Base-by-base conservation (phyloP, 2,329 filamentous ascomycete genomes). In the Xylariomycetidae sp. region DNA sequence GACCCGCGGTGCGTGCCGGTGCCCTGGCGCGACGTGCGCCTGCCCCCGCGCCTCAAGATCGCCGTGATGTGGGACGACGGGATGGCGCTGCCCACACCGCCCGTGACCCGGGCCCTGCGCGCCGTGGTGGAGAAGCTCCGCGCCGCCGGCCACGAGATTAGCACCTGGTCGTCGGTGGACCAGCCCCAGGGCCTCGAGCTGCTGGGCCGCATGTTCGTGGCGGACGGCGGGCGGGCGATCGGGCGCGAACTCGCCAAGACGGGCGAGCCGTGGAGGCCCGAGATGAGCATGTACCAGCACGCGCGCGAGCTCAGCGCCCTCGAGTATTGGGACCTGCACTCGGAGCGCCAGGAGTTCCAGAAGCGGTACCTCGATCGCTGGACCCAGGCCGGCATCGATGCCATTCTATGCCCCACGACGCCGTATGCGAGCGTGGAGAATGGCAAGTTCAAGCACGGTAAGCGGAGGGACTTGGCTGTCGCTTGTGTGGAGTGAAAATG, bases 61-160 rank as follows among this genome's bases (percentile, higher is more conserved):
- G 80, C 64, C 4, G 70, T 85, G 19, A 64, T 84, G 56, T 77
- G 72, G 69, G 63, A 79, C 52, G 82, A 85, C 50, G 74, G 70
- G 8, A 64, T 78, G 31, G 79, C 82, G 4, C 64, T 57, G 5
- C 81, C 82, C 0, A 82, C 83, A 32, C 79, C 82, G 3, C 81
- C 81, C 0, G 67, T 85, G 3, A 57, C 64, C 0, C 65, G 78
- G 5, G 79, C 75, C 1, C 52, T 85, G 8, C 53, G 58, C 3
- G 52, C 61, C 5, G 57, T 72, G 0, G 64, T 62, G 0, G 53
- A 59, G 3, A 63, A 54, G 30, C 58, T 80, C 10, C 47, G 57
- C 24, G 54, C 49, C 0, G 61, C 65, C 0, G 70, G 69, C 1
- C 63, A 78, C 44, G 65, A 73, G 5, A 39, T 81, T 1, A 49